Conservation (phyloP, 2,329 filamentous ascomycete genomes). For the Leptographium galeiforme region DNA sequence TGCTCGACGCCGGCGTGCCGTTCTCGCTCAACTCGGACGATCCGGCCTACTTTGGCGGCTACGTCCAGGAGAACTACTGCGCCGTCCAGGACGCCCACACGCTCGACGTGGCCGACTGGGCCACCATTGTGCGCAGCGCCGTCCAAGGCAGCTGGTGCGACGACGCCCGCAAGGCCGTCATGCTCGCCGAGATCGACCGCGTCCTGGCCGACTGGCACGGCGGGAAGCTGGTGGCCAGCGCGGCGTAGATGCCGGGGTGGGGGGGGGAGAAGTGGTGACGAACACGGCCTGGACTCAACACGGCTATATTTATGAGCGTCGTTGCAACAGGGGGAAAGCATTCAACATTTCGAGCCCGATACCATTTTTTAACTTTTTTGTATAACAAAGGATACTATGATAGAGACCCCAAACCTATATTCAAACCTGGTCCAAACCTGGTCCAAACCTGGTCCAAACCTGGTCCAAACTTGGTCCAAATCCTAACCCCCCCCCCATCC, state of each 20-base stretch:
- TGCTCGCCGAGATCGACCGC: slow-evolving; percentile 33
- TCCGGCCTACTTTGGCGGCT: slow-evolving; percentile 63
- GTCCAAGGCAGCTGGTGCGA: slow-evolving; percentile 60
- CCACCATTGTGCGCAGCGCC: slow-evolving; percentile 43
- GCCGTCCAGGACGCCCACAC: slow-evolving; percentile 60
- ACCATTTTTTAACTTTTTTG: too few species aligned
- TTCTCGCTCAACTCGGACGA: slow-evolving; percentile 67
- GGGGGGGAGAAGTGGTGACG: too few species aligned
- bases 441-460: too few species aligned
- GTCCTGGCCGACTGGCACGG: slow-evolving; percentile 15
- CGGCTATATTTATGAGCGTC: too few species aligned
- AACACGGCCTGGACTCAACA: too few species aligned
- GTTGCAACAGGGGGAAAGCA: too few species aligned
- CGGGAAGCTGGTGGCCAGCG: slow-evolving; percentile 1
- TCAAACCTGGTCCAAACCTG: too few species aligned
- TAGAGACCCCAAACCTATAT: neutral
- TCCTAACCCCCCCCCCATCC: neutral
- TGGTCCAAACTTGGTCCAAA: too few species aligned
- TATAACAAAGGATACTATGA: too few species aligned
- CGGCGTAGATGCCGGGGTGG: too few species aligned
- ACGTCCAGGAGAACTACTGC: slow-evolving; percentile 63
- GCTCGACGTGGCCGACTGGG: slow-evolving; percentile 53
- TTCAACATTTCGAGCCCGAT: too few species aligned
- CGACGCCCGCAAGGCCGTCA: slow-evolving; percentile 44
- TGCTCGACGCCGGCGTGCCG: slow-evolving; percentile 48